phyloP scores from a whole-genome alignment of 75 land plant genomes.

The Selaginella moellendorffii region DNA sequence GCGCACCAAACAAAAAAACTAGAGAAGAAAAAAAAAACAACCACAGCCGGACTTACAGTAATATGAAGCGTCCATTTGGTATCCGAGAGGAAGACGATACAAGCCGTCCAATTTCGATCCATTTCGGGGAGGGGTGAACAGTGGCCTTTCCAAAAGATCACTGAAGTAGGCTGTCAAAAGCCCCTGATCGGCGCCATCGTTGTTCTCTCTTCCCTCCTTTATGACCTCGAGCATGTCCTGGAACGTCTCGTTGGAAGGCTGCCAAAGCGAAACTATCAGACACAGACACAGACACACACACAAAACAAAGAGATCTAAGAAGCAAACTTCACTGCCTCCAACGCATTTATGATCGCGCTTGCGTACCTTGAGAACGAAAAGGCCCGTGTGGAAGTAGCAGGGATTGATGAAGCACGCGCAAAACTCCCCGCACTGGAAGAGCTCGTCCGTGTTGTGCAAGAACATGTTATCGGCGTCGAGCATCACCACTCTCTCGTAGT shows the following conservation, averaged over 20 bases:
- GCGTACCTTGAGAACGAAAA: conserved; percentile 79
- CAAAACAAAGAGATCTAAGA: neutral
- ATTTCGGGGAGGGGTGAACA: conserved; percentile 81
- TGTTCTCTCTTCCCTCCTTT: conserved; percentile 31
- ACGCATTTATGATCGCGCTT: too few species aligned
- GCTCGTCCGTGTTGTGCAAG: conserved; percentile 70
- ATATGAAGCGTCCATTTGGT: conserved; percentile 98
- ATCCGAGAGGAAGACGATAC: conserved; percentile 83
- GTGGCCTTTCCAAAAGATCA: conserved; percentile 64
- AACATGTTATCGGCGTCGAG: conserved; percentile 88
- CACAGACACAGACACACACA: neutral
- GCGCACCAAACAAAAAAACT: neutral
- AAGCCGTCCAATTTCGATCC: conserved; percentile 58
- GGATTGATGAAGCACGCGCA: conserved; percentile 98
- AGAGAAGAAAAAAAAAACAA: neutral
- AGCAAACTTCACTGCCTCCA: too few species aligned
- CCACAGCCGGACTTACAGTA: conserved; percentile 47
- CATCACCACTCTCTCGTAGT: conserved; percentile 91
- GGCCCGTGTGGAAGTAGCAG: conserved; percentile 97
- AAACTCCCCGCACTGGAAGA: conserved; percentile 92
- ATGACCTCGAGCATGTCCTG: conserved; percentile 52
- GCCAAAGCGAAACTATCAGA: conserved; percentile 13
- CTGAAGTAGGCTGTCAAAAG: conserved; percentile 58
- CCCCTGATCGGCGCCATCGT: conserved; percentile 95
- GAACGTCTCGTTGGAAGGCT: conserved; percentile 80